Evolutionary conservation across 192 early-diverging fungal genomes (phyloP).

Genomic region (Helicostylum pulchrum): DNA sequence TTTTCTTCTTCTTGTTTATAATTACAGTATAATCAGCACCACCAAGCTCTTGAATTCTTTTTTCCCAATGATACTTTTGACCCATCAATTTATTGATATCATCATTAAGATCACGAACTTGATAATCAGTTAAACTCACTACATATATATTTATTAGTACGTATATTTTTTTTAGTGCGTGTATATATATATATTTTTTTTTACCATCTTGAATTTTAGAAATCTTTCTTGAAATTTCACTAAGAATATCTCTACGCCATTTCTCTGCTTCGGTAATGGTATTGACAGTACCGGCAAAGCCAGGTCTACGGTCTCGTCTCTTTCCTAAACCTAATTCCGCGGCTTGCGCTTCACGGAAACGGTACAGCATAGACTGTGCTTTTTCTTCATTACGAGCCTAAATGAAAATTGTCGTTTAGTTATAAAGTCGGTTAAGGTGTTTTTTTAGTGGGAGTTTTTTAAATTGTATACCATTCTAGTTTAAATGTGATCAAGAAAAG

Average conservation of each 20-base stretch:
- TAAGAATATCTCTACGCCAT: constrained; percentile 87
- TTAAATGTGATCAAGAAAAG: no score
- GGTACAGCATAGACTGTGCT: constrained; percentile 97
- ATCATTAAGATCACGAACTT: constrained; percentile 94
- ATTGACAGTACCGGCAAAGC: constrained; percentile 64
- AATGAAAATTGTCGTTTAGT: no score
- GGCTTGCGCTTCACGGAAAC: constrained; percentile 92
- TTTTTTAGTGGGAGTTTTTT: no score
- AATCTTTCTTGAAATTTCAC: constrained; percentile 86
- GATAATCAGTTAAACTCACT: constrained; percentile 84
- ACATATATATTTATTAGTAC: background rate
- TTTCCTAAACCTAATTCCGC: constrained; percentile 71
- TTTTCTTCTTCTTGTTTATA: no score
- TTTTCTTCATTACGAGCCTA: constrained; percentile 97
- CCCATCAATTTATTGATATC: constrained; percentile 92
- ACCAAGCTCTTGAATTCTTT: constrained; percentile 85
- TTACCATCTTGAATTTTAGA: constrained; percentile 89
- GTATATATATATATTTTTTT: no score
- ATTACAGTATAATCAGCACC: constrained; percentile 86
- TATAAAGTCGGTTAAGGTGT: no score
- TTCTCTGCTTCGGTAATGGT: constrained; percentile 79
- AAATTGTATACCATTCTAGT: no score
- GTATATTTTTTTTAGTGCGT: background rate
- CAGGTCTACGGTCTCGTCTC: constrained; percentile 63
- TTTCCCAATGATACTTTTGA: constrained; percentile 91